Percentiles rank a stretch among this genome's conserved stretches.
phyloP scores from a whole-genome alignment of 2,329 filamentous ascomycete species.

The Anthostomella pinea region DNA sequence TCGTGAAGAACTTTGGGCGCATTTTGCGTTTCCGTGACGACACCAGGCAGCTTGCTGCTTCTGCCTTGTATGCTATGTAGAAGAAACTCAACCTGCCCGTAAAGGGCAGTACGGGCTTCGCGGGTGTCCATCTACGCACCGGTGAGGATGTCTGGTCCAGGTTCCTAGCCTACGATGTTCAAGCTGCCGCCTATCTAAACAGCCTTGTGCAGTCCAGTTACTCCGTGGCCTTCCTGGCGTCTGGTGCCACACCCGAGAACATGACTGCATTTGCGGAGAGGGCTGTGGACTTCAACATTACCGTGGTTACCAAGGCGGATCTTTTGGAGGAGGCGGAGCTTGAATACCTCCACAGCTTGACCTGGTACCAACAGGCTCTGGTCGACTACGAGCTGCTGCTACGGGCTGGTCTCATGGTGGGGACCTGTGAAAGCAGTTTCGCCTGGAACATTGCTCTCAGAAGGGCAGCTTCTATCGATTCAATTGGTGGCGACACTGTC shows the following conservation, averaged over 20 bases:
- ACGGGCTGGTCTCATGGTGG: slow-evolving; percentile 41
- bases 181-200: slow-evolving; percentile 32
- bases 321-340: slow-evolving; percentile 39
- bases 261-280: slow-evolving; percentile 35
- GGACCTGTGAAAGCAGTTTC: slow-evolving; percentile 43
- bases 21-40: slow-evolving; percentile 36
- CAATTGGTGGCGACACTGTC: slow-evolving; percentile 1
- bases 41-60: slow-evolving; percentile 33
- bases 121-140: slow-evolving; percentile 36
- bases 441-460: slow-evolving; percentile 46
- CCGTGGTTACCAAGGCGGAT: slow-evolving; percentile 41
- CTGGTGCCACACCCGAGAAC: slow-evolving; percentile 36
- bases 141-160: slow-evolving; percentile 28
- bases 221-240: slow-evolving; percentile 41
- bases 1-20: slow-evolving; percentile 37
- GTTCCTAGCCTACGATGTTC: slow-evolving; percentile 32
- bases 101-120: slow-evolving; percentile 20
- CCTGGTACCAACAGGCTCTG: slow-evolving; percentile 48
- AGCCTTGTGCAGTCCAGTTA: slow-evolving; percentile 28
- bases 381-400: slow-evolving; percentile 51
- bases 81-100: slow-evolving; percentile 23
- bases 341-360: slow-evolving; percentile 33
- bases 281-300: slow-evolving; percentile 36
- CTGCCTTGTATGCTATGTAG: slow-evolving; percentile 34
- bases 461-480: slow-evolving; percentile 30